Conservation (phyloP, 1,284 basidiomycete genomes). For the Austroboletus niveus region DNA sequence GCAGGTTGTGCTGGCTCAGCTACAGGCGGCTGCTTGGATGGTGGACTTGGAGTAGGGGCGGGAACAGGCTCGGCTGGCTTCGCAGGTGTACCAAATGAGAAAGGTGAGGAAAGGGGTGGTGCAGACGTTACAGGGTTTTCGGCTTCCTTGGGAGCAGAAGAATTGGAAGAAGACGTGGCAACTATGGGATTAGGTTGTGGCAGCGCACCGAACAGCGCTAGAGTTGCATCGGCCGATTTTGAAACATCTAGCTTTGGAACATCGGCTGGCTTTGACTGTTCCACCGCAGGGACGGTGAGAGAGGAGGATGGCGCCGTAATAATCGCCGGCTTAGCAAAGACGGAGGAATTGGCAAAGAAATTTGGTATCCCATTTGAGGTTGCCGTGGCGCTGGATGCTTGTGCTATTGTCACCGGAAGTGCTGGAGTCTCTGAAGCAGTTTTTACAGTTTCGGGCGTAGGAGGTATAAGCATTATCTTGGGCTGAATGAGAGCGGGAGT, state of each 20-base stretch:
- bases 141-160: constrained; percentile 20
- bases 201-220: constrained; percentile 20
- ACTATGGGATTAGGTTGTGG: constrained; percentile 14
- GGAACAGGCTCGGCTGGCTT: constrained; percentile 19
- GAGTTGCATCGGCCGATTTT: constrained; percentile 8
- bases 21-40: constrained; percentile 7
- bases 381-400: constrained; percentile 3
- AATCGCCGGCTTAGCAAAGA: constrained; percentile 31
- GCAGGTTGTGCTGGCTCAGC: constrained; percentile 9
- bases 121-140: constrained; percentile 9
- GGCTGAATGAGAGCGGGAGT: constrained; percentile 13
- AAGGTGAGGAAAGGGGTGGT: constrained; percentile 11
- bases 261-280: constrained; percentile 18
- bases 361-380: constrained; percentile 39
- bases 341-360: constrained; percentile 46
- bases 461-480: constrained; percentile 28
- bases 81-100: constrained; percentile 20
- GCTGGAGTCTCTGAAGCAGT: constrained; percentile 17
- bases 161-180: constrained; percentile 2
- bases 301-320: constrained; percentile 8
- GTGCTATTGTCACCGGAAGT: constrained; percentile 6
- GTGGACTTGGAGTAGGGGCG: background rate
- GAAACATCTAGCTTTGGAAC: constrained; percentile 1
- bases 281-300: constrained; percentile 5
- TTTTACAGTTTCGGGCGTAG: constrained; percentile 28